Conservation (phyloP, 371 early-diverging fungal species). For the Apophysomyces trapeziformis region DNA sequence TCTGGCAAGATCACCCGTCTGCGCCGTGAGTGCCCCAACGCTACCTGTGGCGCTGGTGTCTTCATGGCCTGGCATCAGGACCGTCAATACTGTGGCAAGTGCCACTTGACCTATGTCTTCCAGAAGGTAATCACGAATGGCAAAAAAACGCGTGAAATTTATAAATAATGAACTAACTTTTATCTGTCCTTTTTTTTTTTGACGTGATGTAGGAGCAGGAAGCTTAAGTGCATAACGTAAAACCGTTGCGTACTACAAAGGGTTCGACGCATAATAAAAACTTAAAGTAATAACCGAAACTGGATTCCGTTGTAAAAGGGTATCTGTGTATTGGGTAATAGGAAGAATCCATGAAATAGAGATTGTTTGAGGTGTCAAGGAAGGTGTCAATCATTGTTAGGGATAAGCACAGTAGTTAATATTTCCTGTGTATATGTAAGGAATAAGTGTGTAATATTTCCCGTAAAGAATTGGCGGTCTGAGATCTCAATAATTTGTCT, state of each 20-base stretch:
- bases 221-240: constrained; percentile 6
- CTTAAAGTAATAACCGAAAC: neutral
- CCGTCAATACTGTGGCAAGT: constrained; percentile 94
- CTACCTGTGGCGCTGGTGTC: constrained; percentile 97
- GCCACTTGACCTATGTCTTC: constrained; percentile 64
- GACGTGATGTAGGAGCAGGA: constrained; percentile 10
- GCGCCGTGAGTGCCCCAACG: constrained; percentile 95
- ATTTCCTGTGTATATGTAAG: too few relatives aligned
- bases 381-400: too few relatives aligned
- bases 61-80: constrained; percentile 98
- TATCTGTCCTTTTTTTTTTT: neutral
- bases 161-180: neutral
- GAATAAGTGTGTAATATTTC: too few relatives aligned
- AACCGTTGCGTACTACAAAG: neutral
- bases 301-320: too few relatives aligned
- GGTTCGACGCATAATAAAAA: neutral
- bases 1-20: constrained; percentile 98
- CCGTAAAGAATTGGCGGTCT: too few relatives aligned
- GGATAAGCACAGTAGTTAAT: too few relatives aligned
- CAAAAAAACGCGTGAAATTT: too few relatives aligned
- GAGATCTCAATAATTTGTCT: too few relatives aligned
- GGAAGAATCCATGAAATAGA: too few relatives aligned
- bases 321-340: too few relatives aligned
- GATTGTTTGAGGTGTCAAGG: too few relatives aligned
- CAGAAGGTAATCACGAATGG: constrained; percentile 35